These are phyloP conservation scores for Coemansia reversa DNA, from an alignment of 192 early-diverging fungal species.

Conservation along the genomic window DNA sequence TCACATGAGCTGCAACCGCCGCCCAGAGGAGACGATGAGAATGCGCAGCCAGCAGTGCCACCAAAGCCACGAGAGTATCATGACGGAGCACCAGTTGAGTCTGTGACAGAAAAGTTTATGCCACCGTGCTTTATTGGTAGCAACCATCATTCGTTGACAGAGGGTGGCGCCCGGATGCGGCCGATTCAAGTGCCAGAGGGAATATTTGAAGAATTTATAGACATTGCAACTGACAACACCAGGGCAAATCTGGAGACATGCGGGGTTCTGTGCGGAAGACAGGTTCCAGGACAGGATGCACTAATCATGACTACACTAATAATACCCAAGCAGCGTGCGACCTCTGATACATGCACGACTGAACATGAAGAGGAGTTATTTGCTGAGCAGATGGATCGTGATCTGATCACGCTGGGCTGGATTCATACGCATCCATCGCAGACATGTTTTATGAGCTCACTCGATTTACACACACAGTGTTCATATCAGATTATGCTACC, in stretches of 20 bases:
- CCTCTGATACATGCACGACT: conserved; percentile 81
- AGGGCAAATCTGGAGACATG: conserved; percentile 82
- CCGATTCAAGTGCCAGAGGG: conserved; percentile 64
- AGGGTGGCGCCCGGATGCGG: conserved; percentile 65
- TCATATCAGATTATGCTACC: conserved; percentile 89
- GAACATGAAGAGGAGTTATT: conserved; percentile 84
- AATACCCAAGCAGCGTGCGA: conserved; percentile 87
- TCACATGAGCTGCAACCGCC: not conserved
- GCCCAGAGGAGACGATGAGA: not conserved
- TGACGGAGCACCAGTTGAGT: not conserved
- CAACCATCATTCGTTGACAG: conserved; percentile 50
- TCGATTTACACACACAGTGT: conserved; percentile 90
- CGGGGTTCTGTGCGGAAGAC: conserved; percentile 75
- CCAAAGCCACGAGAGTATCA: conserved; percentile 50
- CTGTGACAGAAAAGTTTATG: conserved; percentile 17
- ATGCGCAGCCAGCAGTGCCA: conserved; percentile 19
- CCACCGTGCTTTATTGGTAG: conserved; percentile 29
- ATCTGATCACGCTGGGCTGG: conserved; percentile 86
- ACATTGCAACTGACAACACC: conserved; percentile 72
- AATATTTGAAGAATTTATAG: conserved; percentile 67
- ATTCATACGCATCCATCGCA: conserved; percentile 94
- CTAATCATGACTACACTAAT: conserved; percentile 69
- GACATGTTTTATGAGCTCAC: conserved; percentile 90
- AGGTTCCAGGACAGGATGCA: conserved; percentile 54
- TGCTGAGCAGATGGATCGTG: conserved; percentile 68